These are phyloP conservation scores for Adenanthera pavonina DNA, from an alignment of 306 rosid species.

Conservation along the genomic window DNA sequence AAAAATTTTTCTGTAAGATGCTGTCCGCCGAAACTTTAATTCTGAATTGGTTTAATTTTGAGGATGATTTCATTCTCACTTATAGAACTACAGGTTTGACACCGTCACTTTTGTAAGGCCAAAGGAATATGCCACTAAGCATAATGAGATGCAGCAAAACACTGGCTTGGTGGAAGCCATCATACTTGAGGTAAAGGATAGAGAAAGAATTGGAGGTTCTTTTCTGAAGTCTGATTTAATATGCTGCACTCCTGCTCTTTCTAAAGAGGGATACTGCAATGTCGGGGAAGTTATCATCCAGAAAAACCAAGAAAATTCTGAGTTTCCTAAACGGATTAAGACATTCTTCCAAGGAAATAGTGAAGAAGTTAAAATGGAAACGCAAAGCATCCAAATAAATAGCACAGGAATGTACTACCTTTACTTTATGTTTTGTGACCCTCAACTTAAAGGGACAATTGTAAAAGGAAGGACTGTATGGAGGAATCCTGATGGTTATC, in stretches of 20 bases:
- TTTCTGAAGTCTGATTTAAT: slow-evolving; percentile 60
- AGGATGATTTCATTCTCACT: slow-evolving; percentile 32
- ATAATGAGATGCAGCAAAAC: slow-evolving; percentile 67
- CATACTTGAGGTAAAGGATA: slow-evolving; percentile 75
- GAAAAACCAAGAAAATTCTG: slow-evolving; percentile 49
- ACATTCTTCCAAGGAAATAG: slow-evolving; percentile 67
- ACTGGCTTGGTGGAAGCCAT: slow-evolving; percentile 90
- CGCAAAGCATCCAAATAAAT: slow-evolving; percentile 49
- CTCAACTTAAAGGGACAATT: slow-evolving; percentile 67
- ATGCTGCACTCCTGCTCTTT: slow-evolving; percentile 65
- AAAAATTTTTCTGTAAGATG: not conserved
- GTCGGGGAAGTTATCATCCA: slow-evolving; percentile 77
- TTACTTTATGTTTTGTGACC: slow-evolving; percentile 86
- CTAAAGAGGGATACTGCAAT: slow-evolving; percentile 53
- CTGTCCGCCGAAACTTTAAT: not conserved
- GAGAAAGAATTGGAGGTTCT: slow-evolving; percentile 75
- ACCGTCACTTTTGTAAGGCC: slow-evolving; percentile 70
- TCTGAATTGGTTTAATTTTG: slow-evolving; percentile 14
- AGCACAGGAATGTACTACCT: slow-evolving; percentile 90
- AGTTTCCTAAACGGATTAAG: slow-evolving; percentile 66
- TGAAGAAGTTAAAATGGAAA: slow-evolving; percentile 46
- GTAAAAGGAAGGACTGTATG: slow-evolving; percentile 84
- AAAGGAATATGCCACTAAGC: slow-evolving; percentile 54
- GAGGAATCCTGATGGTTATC: slow-evolving; percentile 85
- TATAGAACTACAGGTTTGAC: slow-evolving; percentile 68